phyloP scores from a whole-genome alignment of 805 yeast species.

The Citeromyces nyonsensis region DNA sequence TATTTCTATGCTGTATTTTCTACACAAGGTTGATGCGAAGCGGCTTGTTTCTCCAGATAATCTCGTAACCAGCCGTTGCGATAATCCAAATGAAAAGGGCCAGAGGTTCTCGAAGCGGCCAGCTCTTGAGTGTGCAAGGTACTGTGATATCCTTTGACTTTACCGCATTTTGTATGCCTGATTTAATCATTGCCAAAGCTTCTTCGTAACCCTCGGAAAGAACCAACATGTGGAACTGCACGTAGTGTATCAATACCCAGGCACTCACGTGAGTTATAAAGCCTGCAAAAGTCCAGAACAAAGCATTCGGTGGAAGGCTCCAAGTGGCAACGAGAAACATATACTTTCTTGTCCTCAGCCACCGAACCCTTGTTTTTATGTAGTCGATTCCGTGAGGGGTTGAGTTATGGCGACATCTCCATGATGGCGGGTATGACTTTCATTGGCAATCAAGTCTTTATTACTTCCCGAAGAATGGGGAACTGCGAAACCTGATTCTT shows the following conservation, averaged over 20 bases:
- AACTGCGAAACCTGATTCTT: too few species aligned
- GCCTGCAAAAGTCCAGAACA: constrained; percentile 55
- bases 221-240: constrained; percentile 34
- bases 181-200: neutral
- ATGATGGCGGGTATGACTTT: too few species aligned
- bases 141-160: neutral
- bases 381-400: constrained; percentile 40
- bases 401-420: too few species aligned
- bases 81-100: constrained; percentile 77
- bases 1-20: too few species aligned
- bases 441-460: too few species aligned
- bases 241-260: constrained; percentile 56
- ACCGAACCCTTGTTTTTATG: constrained; percentile 53
- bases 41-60: constrained; percentile 70
- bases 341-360: constrained; percentile 77
- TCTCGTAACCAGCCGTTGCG: constrained; percentile 65
- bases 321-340: constrained; percentile 79
- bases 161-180: constrained; percentile 3
- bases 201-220: constrained; percentile 5
- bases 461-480: too few species aligned
- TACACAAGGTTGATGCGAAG: constrained; percentile 29
- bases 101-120: constrained; percentile 44
- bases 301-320: constrained; percentile 81
- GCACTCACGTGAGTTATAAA: constrained; percentile 32
- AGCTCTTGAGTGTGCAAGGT: neutral